Base-by-base conservation (phyloP, 345 rosid species). In the Salix koriyanagi region DNA sequence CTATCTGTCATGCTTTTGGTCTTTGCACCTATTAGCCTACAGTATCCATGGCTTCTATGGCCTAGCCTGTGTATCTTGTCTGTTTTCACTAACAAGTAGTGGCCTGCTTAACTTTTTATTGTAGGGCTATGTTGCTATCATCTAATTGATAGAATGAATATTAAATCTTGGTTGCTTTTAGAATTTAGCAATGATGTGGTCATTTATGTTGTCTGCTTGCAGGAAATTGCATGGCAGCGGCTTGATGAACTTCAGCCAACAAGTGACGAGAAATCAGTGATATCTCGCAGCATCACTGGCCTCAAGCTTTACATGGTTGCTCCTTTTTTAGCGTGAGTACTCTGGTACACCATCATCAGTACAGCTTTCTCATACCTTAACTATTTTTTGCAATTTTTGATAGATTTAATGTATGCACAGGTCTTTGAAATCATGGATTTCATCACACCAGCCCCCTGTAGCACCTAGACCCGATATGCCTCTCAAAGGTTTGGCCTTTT, bases 221-320 rank as follows among this genome's bases (percentile, higher is more conserved):
- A 96, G 99, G 99, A 96, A 87, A 96, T 96, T 81, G 86, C 97
- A 48, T 96, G 99, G 98, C 97, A 92, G 41, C 86, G 93, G 25
- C 86, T 94, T 64, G 98, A 96, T 84, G 94, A 94, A 28, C 97
- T 96, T 83, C 91, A 80, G 75, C 91, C 97, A 37, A 92, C 89
- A 80, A 91, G 82, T 77, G 85, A 83, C 65, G 90, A 87, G 37
- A 1, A 0, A 36, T 36, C 37, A 69, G 97, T 96, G 54, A 93
- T 96, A 86, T 89, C 98, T 78, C 99, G 89, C 74, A 88, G 97
- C 75, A 79, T 85, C 79, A 85, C 93, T 64, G 98, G 97, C 80
- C 90, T 92, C 65, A 96, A 94, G 90, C 90, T 96, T 76, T 96
- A 96, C 78, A 96, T 96, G 99, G 97, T 94, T 77, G 87, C 99